phyloP scores from a whole-genome alignment of 768 basidiomycete species.

The Pulveroboletus sp. region DNA sequence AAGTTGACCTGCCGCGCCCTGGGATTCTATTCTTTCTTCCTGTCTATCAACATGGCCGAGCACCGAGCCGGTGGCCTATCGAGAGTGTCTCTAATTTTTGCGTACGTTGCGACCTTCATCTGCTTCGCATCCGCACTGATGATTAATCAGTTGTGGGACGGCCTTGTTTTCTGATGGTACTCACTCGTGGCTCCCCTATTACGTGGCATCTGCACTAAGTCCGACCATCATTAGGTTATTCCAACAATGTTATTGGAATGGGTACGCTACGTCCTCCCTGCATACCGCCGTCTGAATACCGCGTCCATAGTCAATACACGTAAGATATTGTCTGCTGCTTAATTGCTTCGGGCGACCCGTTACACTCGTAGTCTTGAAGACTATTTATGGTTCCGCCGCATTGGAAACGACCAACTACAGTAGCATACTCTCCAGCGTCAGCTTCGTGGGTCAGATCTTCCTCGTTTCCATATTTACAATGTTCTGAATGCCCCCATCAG shows the following conservation, averaged over 20 bases:
- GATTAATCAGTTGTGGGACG: conserved; percentile 64
- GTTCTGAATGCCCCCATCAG: conserved; percentile 65
- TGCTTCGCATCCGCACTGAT: not conserved
- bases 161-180: conserved; percentile 84
- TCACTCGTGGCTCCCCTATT: not conserved
- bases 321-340: conserved; percentile 30
- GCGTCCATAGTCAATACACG: conserved; percentile 57
- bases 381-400: conserved; percentile 59
- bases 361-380: conserved; percentile 52
- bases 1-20: not conserved
- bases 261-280: conserved; percentile 43
- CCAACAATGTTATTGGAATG: conserved; percentile 73
- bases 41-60: conserved; percentile 17
- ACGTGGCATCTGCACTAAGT: conserved; percentile 1
- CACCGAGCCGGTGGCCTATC: conserved; percentile 25
- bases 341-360: not conserved
- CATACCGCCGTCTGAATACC: not conserved
- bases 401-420: conserved; percentile 55
- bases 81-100: conserved; percentile 80
- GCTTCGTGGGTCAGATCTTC: conserved; percentile 76
- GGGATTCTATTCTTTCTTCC: not conserved
- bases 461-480: conserved; percentile 60
- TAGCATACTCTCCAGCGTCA: conserved; percentile 59
- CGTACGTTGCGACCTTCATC: conserved; percentile 43
- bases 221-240: conserved; percentile 52